Conservation (phyloP, 2,329 filamentous ascomycete genomes). For the Didymella exigua region DNA sequence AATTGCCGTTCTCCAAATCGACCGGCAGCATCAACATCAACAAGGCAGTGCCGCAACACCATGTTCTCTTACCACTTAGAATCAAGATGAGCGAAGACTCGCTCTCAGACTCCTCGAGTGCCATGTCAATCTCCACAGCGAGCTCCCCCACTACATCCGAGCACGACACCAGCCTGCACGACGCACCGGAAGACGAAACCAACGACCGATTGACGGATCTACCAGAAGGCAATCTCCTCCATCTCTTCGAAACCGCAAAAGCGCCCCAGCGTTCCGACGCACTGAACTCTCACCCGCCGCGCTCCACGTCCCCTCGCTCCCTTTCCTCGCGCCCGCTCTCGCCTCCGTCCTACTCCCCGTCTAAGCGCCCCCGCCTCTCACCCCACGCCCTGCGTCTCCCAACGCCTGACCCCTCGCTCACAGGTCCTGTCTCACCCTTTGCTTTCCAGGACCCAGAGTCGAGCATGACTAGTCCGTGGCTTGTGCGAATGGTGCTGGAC, state of each 20-base stretch:
- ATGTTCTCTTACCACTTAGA: constrained; percentile 36
- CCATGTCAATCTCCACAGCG: constrained; percentile 26
- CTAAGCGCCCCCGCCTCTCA: background rate
- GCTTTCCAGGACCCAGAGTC: constrained; percentile 38
- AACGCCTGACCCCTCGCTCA: background rate
- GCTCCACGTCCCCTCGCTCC: background rate
- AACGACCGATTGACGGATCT: background rate
- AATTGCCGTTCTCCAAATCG: constrained; percentile 45
- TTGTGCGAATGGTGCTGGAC: constrained; percentile 46
- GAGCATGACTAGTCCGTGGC: constrained; percentile 44
- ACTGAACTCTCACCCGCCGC: constrained; percentile 1
- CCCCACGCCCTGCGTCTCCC: constrained; percentile 1
- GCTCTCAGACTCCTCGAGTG: constrained; percentile 30
- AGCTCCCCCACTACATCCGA: constrained; percentile 36
- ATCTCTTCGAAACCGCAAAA: background rate
- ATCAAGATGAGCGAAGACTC: constrained; percentile 43
- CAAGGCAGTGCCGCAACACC: constrained; percentile 24
- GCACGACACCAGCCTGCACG: background rate
- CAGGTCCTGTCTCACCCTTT: constrained; percentile 25
- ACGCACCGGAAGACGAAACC: constrained; percentile 7
- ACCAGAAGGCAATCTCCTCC: constrained; percentile 9
- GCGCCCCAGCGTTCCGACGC: constrained; percentile 2
- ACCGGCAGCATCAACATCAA: constrained; percentile 31
- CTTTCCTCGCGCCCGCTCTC: background rate
- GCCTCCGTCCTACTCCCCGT: background rate